phyloP scores from a whole-genome alignment of 2,329 filamentous ascomycete species.

The Hypomyces perniciosus region DNA sequence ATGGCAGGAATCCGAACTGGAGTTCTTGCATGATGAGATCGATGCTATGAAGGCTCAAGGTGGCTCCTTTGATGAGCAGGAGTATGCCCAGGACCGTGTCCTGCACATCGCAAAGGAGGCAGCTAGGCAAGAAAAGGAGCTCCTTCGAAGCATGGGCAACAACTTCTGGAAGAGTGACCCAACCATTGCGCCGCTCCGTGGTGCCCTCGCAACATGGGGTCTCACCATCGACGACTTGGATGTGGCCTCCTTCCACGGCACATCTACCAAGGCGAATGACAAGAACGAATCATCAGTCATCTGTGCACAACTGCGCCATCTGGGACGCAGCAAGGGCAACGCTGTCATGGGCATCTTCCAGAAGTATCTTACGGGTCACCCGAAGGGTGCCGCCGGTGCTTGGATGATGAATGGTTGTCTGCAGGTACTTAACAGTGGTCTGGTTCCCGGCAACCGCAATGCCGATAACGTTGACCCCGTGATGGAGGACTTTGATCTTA shows the following conservation, averaged over 20 bases:
- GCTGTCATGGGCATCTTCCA: constrained; percentile 96
- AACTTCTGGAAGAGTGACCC: constrained; percentile 98
- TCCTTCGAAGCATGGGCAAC: constrained; percentile 88
- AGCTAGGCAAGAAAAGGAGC: constrained; percentile 84
- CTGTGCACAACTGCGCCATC: constrained; percentile 90
- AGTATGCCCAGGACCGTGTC: constrained; percentile 80
- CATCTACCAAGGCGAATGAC: constrained; percentile 96
- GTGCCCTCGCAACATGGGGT: constrained; percentile 94
- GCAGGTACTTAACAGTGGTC: constrained; percentile 87
- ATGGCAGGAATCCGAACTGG: constrained; percentile 91
- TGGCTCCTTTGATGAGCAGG: constrained; percentile 68
- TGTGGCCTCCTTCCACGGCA: constrained; percentile 97
- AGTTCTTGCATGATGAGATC: constrained; percentile 89
- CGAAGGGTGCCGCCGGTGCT: constrained; percentile 96
- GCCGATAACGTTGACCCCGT: constrained; percentile 94
- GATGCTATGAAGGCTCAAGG: constrained; percentile 81
- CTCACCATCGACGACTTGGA: constrained; percentile 93
- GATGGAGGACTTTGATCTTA: constrained; percentile 97
- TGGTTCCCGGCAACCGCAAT: constrained; percentile 95
- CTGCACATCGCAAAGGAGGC: constrained; percentile 82
- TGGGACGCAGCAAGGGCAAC: constrained; percentile 94
- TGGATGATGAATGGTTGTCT: constrained; percentile 99
- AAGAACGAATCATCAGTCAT: constrained; percentile 99
- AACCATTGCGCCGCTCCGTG: constrained; percentile 88
- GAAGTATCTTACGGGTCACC: constrained; percentile 97